A percentile compares a stretch with the other conserved stretches of the same genome.
phyloP scores from a whole-genome alignment of 192 early-diverging fungal genomes.

The Dimargaris xerosporica region DNA sequence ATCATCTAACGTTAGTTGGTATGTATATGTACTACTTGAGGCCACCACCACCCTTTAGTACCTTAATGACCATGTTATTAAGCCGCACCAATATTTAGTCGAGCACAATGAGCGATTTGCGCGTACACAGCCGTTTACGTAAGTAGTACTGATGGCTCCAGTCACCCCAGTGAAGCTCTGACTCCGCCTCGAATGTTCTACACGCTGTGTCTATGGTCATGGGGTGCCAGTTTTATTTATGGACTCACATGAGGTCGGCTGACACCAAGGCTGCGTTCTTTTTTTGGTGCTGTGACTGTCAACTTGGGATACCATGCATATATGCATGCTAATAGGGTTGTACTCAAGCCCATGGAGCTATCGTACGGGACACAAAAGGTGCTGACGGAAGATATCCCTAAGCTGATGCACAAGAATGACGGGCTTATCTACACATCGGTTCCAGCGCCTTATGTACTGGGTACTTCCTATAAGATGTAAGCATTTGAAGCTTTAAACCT shows the following conservation, averaged over 20 bases:
- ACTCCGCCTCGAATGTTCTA: no score
- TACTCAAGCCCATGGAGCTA: conserved; percentile 48
- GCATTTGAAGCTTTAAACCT: not conserved
- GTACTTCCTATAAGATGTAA: conserved; percentile 55
- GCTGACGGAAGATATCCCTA: conserved; percentile 38
- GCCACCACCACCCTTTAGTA: conserved; percentile 27
- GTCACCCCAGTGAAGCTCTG: no score
- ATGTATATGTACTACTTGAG: no score
- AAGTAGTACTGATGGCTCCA: not conserved
- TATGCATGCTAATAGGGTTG: conserved; percentile 23
- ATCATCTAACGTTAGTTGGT: no score
- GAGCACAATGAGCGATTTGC: conserved; percentile 21
- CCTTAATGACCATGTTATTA: conserved; percentile 41
- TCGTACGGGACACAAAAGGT: conserved; percentile 46
- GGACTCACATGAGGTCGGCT: no score
- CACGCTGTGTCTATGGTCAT: no score
- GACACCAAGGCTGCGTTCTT: no score
- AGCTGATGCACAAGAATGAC: conserved; percentile 48
- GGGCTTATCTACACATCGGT: conserved; percentile 63
- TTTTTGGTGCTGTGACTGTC: no score
- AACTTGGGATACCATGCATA: no score
- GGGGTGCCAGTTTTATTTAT: no score
- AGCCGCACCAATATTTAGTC: conserved; percentile 40
- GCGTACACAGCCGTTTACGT: conserved; percentile 36
- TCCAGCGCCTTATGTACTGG: conserved; percentile 38